Evolutionary conservation across 495 filamentous ascomycete genomes (phyloP).

Genomic region (Aspergillus steynii): DNA sequence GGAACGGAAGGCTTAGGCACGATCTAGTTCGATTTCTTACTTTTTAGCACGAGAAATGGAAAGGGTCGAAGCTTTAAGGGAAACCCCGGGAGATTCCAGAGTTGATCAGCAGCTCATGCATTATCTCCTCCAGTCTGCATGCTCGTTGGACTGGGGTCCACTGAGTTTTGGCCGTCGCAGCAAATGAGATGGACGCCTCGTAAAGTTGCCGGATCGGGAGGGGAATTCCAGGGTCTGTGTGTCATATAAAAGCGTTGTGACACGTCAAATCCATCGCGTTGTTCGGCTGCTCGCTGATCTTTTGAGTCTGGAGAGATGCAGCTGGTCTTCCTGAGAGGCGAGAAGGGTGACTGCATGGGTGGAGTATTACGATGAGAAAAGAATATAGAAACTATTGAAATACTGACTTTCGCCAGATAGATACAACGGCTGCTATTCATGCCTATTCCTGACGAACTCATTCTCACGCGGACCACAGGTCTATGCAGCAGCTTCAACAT

Average conservation of each 20-base stretch:
- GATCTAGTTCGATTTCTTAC: neutral
- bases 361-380: too few species aligned
- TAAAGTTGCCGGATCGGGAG: constrained; percentile 19
- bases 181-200: constrained; percentile 6
- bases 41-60: neutral
- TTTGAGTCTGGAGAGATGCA: neutral
- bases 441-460: too few species aligned
- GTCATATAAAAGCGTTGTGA: neutral
- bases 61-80: neutral
- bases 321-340: neutral
- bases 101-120: neutral
- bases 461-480: neutral
- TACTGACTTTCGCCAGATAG: too few species aligned
- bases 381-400: too few species aligned
- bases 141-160: neutral
- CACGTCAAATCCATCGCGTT: neutral
- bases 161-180: neutral
- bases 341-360: too few species aligned
- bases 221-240: constrained; percentile 13
- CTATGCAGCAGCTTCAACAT: constrained; percentile 31
- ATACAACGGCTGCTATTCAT: too few species aligned
- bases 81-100: neutral
- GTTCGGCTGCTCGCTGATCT: neutral
- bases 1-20: neutral
- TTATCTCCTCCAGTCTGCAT: constrained; percentile 2